Evolutionary conservation across 805 yeast genomes (phyloP).

Genomic region (Candida vartiovaarae): DNA sequence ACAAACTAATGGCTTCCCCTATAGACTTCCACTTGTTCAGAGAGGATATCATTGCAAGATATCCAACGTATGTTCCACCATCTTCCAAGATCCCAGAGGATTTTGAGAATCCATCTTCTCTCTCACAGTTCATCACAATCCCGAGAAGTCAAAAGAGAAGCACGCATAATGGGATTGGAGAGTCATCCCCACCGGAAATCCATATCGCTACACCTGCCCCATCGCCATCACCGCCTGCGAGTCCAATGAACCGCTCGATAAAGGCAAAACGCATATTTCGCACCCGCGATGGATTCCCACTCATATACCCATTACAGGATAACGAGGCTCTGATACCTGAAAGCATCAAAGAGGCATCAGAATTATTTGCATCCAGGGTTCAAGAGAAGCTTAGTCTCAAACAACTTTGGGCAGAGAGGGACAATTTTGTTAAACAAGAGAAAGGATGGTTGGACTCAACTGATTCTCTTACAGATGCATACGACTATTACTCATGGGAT

Average conservation of each 20-base stretch:
- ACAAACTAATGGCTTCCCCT: conserved; percentile 55
- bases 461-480: conserved; percentile 19
- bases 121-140: conserved; percentile 52
- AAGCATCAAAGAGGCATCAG: conserved; percentile 75
- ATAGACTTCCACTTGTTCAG: conserved; percentile 78
- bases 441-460: conserved; percentile 44
- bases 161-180: conserved; percentile 29
- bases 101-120: conserved; percentile 42
- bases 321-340: conserved; percentile 40
- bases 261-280: conserved; percentile 52
- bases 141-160: conserved; percentile 41
- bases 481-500: conserved; percentile 23
- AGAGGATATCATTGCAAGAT: conserved; percentile 66
- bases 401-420: conserved; percentile 69
- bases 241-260: conserved; percentile 33
- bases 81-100: conserved; percentile 38
- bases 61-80: conserved; percentile 61
- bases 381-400: conserved; percentile 59
- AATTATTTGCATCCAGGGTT: conserved; percentile 53
- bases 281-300: conserved; percentile 60
- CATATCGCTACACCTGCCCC: conserved; percentile 88
- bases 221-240: conserved; percentile 51
- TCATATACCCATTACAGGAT: conserved; percentile 46
- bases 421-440: conserved; percentile 65
- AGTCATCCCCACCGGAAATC: conserved; percentile 46